Base-by-base conservation (phyloP, 257 asterid species). In the Asclepias syriaca region DNA sequence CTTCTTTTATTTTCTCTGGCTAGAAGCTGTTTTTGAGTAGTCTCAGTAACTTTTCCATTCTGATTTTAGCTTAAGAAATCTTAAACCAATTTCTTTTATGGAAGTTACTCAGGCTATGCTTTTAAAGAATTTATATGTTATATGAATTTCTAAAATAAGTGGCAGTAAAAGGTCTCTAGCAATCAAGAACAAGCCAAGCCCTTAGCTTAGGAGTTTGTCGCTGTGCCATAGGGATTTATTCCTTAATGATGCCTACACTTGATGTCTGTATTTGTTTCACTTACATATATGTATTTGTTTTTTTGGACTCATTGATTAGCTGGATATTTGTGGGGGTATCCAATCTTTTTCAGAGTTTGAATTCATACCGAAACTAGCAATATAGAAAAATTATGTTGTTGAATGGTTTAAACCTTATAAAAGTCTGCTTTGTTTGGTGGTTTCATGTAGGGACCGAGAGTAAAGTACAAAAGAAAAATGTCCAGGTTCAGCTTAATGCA, bases 401-500 rank as follows among this genome's bases (percentile, higher is more conserved):
- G 29, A 61, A 56, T 37, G 66, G 65, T 73, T 22, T 11, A 66
- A 34, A 73, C 18, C 43, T 60, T 73, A 45, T 49, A 16, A 49
- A 59, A 21, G 37, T 15, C 8, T 27, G 1, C 14, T 63, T 27
- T 15, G 27, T 75, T 53, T 19, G 58, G 49, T 53, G 71, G 71
- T 66, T 59, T 21, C 37, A 61, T 50, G 72, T 74, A 72, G 77
- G 80, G 60, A 72, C 61, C 27, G 72, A 66, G 49, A 40, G 45
- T 43, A 49, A 70, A 14, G 12, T 21, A 2, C 19, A n/a, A 57
- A 79, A 66, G 72, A 71, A 66, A 68, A 50, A 59, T 22, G 43
- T 72, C 29, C 69, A 71, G 74, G 83, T 75, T 45, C 67, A 72
- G 73, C 68, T 34, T 67, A 57, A 65, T 34, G 37, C 34, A 16